Percentiles rank a stretch among this genome's conserved stretches.
Conservation (phyloP, 306 rosid genomes). For the Heteromeles arbutifolia region DNA sequence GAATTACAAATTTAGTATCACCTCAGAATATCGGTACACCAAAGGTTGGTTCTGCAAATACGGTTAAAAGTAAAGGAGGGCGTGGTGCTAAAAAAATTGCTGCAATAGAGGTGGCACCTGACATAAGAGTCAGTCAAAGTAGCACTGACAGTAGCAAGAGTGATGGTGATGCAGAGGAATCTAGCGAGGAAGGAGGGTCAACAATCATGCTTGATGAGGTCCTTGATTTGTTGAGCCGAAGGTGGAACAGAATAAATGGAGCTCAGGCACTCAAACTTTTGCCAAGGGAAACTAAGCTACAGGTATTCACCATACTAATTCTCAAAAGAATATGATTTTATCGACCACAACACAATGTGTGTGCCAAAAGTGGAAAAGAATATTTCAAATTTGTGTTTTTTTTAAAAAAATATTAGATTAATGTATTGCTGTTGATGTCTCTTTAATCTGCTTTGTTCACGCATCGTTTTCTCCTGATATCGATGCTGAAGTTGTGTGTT, state of each 20-base stretch:
- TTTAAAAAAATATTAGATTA: neutral
- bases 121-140: constrained; percentile 50
- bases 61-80: constrained; percentile 50
- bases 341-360: neutral
- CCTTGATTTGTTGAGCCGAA: constrained; percentile 81
- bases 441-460: neutral
- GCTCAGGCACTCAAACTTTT: constrained; percentile 92
- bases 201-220: constrained; percentile 82
- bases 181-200: constrained; percentile 53
- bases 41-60: constrained; percentile 44
- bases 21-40: constrained; percentile 43
- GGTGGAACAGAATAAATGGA: constrained; percentile 94
- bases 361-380: neutral
- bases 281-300: constrained; percentile 87
- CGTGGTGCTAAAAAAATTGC: constrained; percentile 80
- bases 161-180: constrained; percentile 81
- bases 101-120: constrained; percentile 93
- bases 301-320: constrained; percentile 45
- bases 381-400: neutral
- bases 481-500: constrained; percentile 8
- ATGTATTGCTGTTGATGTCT: neutral
- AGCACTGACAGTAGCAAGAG: constrained; percentile 83
- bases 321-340: neutral
- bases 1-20: constrained; percentile 61
- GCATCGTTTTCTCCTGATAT: neutral